Conservation (phyloP, 2,329 filamentous ascomycete species). For the Penicillium vulpinum region DNA sequence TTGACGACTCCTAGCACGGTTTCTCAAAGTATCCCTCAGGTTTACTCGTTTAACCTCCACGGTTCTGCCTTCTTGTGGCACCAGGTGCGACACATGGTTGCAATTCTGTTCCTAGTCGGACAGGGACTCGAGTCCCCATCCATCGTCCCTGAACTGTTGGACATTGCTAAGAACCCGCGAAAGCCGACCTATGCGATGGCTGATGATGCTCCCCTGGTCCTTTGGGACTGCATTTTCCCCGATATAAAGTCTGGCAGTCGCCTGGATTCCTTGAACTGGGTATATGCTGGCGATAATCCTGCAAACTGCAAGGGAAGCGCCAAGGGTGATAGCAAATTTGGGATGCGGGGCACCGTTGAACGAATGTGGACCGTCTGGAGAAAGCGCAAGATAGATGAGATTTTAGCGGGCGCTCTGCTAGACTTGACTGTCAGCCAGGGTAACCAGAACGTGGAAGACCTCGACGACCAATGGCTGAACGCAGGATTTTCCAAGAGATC, state of each 20-base stretch:
- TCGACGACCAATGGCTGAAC: conserved; percentile 24
- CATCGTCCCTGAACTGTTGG: conserved; percentile 72
- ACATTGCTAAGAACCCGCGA: conserved; percentile 68
- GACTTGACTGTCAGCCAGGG: conserved; percentile 56
- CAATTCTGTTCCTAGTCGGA: conserved; percentile 85
- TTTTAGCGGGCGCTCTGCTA: conserved; percentile 73
- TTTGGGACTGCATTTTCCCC: conserved; percentile 95
- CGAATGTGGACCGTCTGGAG: conserved; percentile 82
- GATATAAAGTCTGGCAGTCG: conserved; percentile 48
- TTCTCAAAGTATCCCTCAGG: conserved; percentile 54
- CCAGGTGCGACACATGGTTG: conserved; percentile 93
- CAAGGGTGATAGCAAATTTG: conserved; percentile 61
- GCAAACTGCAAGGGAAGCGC: conserved; percentile 40
- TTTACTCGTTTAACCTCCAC: conserved; percentile 85
- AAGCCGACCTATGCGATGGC: conserved; percentile 89
- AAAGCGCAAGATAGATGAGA: conserved; percentile 82
- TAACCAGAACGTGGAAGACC: conserved; percentile 31
- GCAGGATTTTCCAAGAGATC: conserved; percentile 26
- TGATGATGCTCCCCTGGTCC: conserved; percentile 80
- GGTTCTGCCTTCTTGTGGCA: conserved; percentile 97
- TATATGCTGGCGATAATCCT: conserved; percentile 70
- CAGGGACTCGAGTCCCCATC: conserved; percentile 79
- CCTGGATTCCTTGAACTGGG: conserved; percentile 70
- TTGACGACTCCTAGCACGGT: conserved; percentile 15
- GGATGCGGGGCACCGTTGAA: conserved; percentile 66